Percentiles rank a stretch among this genome's conserved stretches.
Evolutionary conservation across 2,329 filamentous ascomycete species (phyloP).

Genomic region (Claviceps sp.): DNA sequence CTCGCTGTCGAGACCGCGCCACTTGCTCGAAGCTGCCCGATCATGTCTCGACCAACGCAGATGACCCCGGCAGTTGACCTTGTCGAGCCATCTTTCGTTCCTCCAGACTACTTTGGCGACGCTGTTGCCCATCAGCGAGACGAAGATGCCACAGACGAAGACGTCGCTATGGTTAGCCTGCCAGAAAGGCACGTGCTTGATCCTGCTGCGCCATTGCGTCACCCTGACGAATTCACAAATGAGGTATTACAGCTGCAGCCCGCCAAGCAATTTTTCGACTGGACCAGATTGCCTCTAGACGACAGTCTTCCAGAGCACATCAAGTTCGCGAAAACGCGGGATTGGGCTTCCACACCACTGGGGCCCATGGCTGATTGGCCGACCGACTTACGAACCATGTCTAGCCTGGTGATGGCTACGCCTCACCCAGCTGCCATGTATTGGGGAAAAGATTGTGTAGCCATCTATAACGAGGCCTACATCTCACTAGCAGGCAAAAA

Average conservation of each 20-base stretch:
- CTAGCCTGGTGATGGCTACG: conserved; percentile 69
- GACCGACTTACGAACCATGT: conserved; percentile 60
- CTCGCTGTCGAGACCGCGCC: conserved; percentile 23
- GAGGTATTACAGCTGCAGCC: conserved; percentile 20
- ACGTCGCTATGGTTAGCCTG: conserved; percentile 1
- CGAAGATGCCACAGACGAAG: conserved; percentile 3
- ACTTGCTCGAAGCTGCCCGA: conserved; percentile 3
- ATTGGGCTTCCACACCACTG: conserved; percentile 61
- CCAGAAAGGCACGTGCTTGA: conserved; percentile 2
- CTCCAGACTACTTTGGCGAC: conserved; percentile 31
- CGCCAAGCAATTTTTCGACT: conserved; percentile 47
- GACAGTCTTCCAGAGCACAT: conserved; percentile 56
- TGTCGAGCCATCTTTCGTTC: conserved; percentile 8
- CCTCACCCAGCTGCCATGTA: conserved; percentile 67
- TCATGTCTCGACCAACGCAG: conserved; percentile 20
- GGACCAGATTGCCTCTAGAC: conserved; percentile 58
- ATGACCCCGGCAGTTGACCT: conserved; percentile 19
- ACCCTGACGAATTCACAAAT: conserved; percentile 30
- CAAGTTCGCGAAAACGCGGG: conserved; percentile 54
- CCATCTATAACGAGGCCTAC: conserved; percentile 64
- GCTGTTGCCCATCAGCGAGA: conserved; percentile 7
- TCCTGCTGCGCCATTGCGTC: conserved; percentile 14
- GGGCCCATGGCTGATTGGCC: conserved; percentile 66
- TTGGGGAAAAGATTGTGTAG: conserved; percentile 57
- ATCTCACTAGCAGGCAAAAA: conserved; percentile 60